Evolutionary conservation across 768 basidiomycete species (phyloP).

Genomic region (Candolleomyces aberdarensis): DNA sequence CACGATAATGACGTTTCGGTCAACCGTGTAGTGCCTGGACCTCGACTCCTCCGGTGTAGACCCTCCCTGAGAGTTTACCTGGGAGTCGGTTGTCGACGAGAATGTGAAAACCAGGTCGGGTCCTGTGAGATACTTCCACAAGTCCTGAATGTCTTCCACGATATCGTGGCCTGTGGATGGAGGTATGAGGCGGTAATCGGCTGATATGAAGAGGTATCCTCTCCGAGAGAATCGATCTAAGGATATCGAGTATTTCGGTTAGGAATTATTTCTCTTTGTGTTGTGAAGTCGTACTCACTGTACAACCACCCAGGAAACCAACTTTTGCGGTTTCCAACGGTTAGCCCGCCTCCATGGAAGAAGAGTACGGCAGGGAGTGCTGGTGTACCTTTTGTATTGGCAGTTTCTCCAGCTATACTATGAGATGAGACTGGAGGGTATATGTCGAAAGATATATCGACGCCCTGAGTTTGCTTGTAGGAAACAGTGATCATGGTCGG

Average conservation of each 20-base stretch:
- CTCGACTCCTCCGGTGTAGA: constrained; percentile 1
- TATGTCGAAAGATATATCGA: neutral
- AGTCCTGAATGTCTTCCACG: constrained; percentile 53
- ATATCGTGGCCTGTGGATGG: constrained; percentile 55
- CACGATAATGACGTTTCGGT: constrained; percentile 44
- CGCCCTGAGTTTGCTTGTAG: neutral
- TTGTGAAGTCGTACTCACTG: constrained; percentile 33
- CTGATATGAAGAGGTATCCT: constrained; percentile 59
- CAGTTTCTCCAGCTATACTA: neutral
- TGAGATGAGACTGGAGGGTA: neutral
- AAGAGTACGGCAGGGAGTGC: constrained; percentile 37
- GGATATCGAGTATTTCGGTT: neutral
- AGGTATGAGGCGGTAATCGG: constrained; percentile 60
- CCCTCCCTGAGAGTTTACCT: neutral
- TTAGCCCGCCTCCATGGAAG: constrained; percentile 56
- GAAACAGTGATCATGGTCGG: neutral
- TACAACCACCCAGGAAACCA: constrained; percentile 70
- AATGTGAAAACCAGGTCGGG: constrained; percentile 7
- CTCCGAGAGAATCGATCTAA: constrained; percentile 43
- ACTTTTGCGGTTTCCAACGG: constrained; percentile 53
- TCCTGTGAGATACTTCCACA: constrained; percentile 44
- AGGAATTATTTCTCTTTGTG: neutral
- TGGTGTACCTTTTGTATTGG: neutral
- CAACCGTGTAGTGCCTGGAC: constrained; percentile 29
- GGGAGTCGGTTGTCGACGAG: neutral